phyloP scores from a whole-genome alignment of 116 monocot genomes.

The Posidonia oceanica region DNA sequence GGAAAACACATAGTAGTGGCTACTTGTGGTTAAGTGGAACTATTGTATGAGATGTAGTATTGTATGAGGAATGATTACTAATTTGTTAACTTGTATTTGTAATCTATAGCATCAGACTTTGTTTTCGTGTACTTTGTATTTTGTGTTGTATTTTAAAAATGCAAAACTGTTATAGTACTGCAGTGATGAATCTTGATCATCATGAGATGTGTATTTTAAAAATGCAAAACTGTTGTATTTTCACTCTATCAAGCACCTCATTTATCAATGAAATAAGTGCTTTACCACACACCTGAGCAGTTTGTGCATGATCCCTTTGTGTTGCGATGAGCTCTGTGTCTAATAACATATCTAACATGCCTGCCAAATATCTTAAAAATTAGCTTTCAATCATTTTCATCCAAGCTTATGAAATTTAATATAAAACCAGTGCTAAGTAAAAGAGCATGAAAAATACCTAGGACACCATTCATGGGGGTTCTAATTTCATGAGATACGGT shows the following conservation, averaged over 20 bases:
- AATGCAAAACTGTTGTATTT: no score
- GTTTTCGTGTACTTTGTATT: no score
- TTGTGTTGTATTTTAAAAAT: no score
- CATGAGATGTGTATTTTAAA: no score
- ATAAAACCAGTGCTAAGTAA: not conserved
- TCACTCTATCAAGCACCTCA: conserved; percentile 94
- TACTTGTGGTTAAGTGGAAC: no score
- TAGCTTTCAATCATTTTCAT: not conserved
- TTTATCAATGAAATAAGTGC: conserved; percentile 87
- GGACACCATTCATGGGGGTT: conserved; percentile 98
- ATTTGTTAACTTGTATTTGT: no score
- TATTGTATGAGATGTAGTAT: no score
- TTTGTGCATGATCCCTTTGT: conserved; percentile 87
- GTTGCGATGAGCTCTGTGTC: conserved; percentile 78
- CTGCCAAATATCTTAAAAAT: conserved; percentile 17
- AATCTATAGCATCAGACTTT: no score
- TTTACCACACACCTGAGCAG: conserved; percentile 95
- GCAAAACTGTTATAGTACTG: no score
- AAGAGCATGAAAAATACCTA: conserved; percentile 40
- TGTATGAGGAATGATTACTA: no score
- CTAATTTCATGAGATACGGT: conserved; percentile 98
- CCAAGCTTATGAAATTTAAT: not conserved
- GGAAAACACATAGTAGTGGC: no score
- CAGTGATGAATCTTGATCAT: no score
- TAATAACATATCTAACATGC: conserved; percentile 96